Percentiles rank a stretch among this genome's conserved stretches.
Evolutionary conservation across 805 yeast genomes (phyloP).

Genomic region (Candida endomychidarum): DNA sequence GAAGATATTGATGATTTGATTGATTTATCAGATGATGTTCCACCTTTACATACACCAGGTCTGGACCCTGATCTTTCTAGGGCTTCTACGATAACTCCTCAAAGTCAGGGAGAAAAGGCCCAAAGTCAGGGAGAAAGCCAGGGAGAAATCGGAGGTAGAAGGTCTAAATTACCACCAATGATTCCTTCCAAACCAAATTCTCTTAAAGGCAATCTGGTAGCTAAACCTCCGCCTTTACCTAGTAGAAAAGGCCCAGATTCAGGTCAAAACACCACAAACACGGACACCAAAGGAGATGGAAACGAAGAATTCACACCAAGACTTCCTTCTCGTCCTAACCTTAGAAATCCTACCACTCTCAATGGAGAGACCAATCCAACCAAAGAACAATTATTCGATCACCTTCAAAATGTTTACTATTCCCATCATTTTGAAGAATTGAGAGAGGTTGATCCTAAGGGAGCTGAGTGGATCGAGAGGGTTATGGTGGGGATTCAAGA

Average conservation of each 20-base stretch:
- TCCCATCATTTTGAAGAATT: constrained; percentile 25
- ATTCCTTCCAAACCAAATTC: constrained; percentile 49
- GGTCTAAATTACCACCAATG: constrained; percentile 37
- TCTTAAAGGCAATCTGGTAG: constrained; percentile 33
- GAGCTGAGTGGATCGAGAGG: constrained; percentile 39
- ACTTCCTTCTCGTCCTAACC: constrained; percentile 15
- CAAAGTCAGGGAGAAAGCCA: background rate
- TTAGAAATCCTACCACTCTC: background rate
- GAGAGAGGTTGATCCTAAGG: constrained; percentile 31
- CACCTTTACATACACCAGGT: constrained; percentile 1
- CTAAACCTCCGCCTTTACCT: constrained; percentile 30
- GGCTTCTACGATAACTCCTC: too few species aligned
- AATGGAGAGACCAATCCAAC: constrained; percentile 14
- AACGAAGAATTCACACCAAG: constrained; percentile 6
- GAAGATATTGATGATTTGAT: constrained; percentile 29
- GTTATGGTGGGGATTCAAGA: constrained; percentile 28
- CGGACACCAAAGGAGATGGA: too few species aligned
- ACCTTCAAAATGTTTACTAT: constrained; percentile 16
- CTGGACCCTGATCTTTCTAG: too few species aligned
- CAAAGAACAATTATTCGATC: constrained; percentile 13
- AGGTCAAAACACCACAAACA: too few species aligned
- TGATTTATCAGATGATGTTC: constrained; percentile 33
- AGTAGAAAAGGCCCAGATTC: constrained; percentile 10
- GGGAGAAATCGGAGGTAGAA: constrained; percentile 3
- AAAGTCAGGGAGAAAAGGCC: background rate